Conservation (phyloP, 1,284 basidiomycete genomes). For the Cryptococcus sp. region DNA sequence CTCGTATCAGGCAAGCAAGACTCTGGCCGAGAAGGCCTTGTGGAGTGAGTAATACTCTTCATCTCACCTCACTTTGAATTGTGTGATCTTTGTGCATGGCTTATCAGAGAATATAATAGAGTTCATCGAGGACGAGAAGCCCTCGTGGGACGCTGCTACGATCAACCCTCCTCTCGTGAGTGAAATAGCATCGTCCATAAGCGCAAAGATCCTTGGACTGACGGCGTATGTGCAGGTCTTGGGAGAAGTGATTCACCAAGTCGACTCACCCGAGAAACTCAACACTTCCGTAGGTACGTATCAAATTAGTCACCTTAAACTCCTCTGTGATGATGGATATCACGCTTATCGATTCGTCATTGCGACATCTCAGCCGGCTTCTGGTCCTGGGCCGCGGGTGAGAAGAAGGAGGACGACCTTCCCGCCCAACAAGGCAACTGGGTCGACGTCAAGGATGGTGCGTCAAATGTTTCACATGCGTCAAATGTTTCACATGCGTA, state of each 20-base stretch:
- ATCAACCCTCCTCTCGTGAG: slow-evolving; percentile 61
- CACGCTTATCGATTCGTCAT: neutral
- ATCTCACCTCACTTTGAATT: neutral
- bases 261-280: slow-evolving; percentile 56
- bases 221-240: slow-evolving; percentile 30
- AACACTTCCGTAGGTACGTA: slow-evolving; percentile 59
- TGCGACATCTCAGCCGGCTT: slow-evolving; percentile 38
- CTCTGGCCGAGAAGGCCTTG: slow-evolving; percentile 63
- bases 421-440: slow-evolving; percentile 53
- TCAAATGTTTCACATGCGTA: neutral
- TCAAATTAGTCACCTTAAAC: neutral
- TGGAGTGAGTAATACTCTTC: slow-evolving; percentile 40
- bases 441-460: slow-evolving; percentile 61
- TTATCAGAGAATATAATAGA: slow-evolving; percentile 35
- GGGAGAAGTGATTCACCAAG: slow-evolving; percentile 60
- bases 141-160: slow-evolving; percentile 60
- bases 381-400: slow-evolving; percentile 52
- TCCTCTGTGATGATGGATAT: neutral
- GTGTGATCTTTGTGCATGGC: neutral
- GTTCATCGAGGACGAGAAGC: slow-evolving; percentile 62
- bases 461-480: neutral
- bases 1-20: slow-evolving; percentile 57
- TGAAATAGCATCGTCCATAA: neutral
- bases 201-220: neutral
- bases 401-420: slow-evolving; percentile 50